phyloP scores from a whole-genome alignment of 148 eudicot genomes.

The Selenicereus undatus region DNA sequence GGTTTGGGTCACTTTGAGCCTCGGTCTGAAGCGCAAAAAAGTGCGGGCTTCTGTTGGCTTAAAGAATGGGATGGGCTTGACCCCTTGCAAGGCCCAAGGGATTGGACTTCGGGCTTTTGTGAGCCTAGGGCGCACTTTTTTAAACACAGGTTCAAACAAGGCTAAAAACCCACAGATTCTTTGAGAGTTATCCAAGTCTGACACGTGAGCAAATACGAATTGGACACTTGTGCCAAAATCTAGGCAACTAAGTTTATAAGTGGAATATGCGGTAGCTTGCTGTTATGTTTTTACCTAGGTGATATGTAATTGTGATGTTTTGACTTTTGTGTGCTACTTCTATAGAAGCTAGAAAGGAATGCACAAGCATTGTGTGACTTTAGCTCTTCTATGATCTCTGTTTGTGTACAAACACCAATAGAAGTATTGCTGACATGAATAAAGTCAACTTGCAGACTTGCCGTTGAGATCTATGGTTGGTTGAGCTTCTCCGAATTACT shows the following conservation, averaged over 20 bases:
- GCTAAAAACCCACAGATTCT: not conserved
- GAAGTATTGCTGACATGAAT: not conserved
- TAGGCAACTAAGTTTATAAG: not conserved
- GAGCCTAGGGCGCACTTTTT: too few species aligned
- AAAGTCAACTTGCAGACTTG: constrained; percentile 16
- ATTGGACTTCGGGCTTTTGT: too few species aligned
- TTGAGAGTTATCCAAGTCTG: not conserved
- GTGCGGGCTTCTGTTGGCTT: too few species aligned
- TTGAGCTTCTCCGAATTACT: constrained; percentile 49
- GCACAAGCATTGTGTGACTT: not conserved
- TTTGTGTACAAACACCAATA: not conserved
- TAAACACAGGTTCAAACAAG: not conserved
- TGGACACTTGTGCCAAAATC: not conserved
- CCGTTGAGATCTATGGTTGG: constrained; percentile 38
- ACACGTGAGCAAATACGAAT: not conserved
- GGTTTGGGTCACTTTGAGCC: too few species aligned
- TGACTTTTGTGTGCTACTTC: not conserved
- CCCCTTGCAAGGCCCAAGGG: too few species aligned
- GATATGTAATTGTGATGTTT: not conserved
- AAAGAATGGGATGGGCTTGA: too few species aligned
- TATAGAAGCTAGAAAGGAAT: not conserved
- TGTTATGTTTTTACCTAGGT: not conserved
- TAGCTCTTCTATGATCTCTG: not conserved
- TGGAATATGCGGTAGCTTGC: not conserved
- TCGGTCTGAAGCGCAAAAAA: too few species aligned